Conservation (phyloP, 495 filamentous ascomycete genomes). For the Symbiotaphrina buchneri region DNA sequence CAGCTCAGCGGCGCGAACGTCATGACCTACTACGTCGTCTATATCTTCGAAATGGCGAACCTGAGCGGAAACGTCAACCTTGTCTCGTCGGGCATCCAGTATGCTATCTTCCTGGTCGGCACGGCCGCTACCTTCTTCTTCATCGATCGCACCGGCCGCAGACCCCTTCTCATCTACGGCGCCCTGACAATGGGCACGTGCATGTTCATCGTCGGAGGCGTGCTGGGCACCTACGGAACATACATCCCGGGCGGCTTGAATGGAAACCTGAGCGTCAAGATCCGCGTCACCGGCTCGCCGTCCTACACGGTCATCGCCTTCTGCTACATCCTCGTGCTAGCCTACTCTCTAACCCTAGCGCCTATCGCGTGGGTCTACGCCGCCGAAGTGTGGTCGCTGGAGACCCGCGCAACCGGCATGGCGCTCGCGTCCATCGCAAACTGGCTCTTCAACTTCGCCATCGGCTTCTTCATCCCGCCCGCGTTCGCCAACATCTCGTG, state of each 20-base stretch:
- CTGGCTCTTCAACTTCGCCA: conserved; percentile 5
- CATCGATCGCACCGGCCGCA: background rate
- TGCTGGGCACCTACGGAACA: too few relatives aligned
- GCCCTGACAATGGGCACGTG: background rate
- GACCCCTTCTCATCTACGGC: background rate
- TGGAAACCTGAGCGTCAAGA: conserved; percentile 8
- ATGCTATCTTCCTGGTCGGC: background rate
- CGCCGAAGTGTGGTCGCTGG: background rate
- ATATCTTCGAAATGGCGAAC: background rate
- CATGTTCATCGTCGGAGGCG: too few relatives aligned
- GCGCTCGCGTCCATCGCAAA: background rate
- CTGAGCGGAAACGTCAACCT: background rate
- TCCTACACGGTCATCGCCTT: too few relatives aligned
- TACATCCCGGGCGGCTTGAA: conserved; percentile 10
- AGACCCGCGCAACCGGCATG: background rate
- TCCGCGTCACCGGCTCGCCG: background rate
- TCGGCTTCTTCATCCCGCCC: conserved; percentile 26
- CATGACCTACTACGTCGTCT: background rate
- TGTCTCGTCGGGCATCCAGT: background rate
- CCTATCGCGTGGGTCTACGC: background rate
- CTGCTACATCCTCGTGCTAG: too few relatives aligned
- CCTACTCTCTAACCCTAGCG: too few relatives aligned
- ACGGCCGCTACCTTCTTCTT: background rate
- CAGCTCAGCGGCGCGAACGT: background rate
- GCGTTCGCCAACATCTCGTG: conserved; percentile 26